These are phyloP conservation scores for Aspergillus sclerotiicarbonarius DNA, from an alignment of 495 filamentous ascomycete species.

Conservation along the genomic window DNA sequence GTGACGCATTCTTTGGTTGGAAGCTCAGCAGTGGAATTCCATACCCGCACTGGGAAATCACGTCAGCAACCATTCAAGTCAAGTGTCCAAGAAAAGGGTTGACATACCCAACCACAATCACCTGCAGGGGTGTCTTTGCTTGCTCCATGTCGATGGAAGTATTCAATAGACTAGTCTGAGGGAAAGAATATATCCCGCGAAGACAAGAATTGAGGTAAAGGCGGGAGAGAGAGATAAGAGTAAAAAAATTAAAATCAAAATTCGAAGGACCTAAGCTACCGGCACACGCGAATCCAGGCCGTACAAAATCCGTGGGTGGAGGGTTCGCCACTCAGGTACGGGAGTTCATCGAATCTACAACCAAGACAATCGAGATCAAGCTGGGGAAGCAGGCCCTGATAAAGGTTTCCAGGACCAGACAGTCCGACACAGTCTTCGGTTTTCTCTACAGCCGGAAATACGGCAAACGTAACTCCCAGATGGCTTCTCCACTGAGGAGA, in stretches of 20 bases:
- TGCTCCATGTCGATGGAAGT: conserved; percentile 21
- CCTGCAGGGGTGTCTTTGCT: conserved; percentile 30
- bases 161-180: neutral
- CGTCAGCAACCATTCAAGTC: conserved; percentile 13
- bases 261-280: neutral
- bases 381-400: neutral
- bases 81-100: neutral
- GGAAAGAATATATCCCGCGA: conserved; percentile 3
- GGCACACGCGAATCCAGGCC: neutral
- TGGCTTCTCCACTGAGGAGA: neutral
- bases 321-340: neutral
- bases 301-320: neutral
- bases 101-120: conserved; percentile 37
- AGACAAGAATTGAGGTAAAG: conserved; percentile 4
- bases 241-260: conserved; percentile 2
- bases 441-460: neutral
- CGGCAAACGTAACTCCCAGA: neutral
- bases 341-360: neutral
- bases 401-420: neutral
- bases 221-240: neutral
- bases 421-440: neutral
- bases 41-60: conserved; percentile 35
- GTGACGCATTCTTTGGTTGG: conserved; percentile 19
- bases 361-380: neutral
- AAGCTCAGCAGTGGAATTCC: neutral